phyloP scores from a whole-genome alignment of 768 basidiomycete genomes.

The Scleroderma citrinum region DNA sequence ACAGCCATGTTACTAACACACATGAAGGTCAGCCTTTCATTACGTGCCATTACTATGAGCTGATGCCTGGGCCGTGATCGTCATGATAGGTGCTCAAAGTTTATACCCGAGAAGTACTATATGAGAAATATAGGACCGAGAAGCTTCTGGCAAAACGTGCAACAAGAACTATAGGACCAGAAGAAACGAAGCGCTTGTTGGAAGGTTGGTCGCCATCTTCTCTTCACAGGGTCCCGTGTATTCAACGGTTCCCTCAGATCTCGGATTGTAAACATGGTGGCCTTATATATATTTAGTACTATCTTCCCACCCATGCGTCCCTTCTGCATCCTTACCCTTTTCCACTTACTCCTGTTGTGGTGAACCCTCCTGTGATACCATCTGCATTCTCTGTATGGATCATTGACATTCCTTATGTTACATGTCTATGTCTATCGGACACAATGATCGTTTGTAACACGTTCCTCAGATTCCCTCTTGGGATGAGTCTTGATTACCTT shows the following conservation, averaged over 20 bases:
- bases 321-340: background rate
- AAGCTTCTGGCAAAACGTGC: constrained; percentile 84
- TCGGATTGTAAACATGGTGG: constrained; percentile 36
- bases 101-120: constrained; percentile 83
- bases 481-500: constrained; percentile 16
- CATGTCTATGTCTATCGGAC: constrained; percentile 16
- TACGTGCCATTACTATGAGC: constrained; percentile 7
- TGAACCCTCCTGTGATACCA: constrained; percentile 15
- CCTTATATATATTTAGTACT: constrained; percentile 16
- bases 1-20: constrained; percentile 82
- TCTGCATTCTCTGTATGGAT: constrained; percentile 13
- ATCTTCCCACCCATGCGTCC: constrained; percentile 15
- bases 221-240: constrained; percentile 18
- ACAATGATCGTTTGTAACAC: constrained; percentile 14
- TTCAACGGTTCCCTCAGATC: constrained; percentile 31
- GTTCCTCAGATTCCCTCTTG: constrained; percentile 2
- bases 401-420: constrained; percentile 15
- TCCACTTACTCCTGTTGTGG: constrained; percentile 1
- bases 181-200: constrained; percentile 64
- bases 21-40: constrained; percentile 56
- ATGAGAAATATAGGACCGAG: constrained; percentile 90
- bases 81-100: constrained; percentile 63
- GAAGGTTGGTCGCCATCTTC: constrained; percentile 46
- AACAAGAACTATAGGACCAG: constrained; percentile 71
- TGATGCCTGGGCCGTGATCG: background rate